These are phyloP conservation scores for Penicillium sp. DNA, from an alignment of 2,329 filamentous ascomycete species.

Conservation along the genomic window DNA sequence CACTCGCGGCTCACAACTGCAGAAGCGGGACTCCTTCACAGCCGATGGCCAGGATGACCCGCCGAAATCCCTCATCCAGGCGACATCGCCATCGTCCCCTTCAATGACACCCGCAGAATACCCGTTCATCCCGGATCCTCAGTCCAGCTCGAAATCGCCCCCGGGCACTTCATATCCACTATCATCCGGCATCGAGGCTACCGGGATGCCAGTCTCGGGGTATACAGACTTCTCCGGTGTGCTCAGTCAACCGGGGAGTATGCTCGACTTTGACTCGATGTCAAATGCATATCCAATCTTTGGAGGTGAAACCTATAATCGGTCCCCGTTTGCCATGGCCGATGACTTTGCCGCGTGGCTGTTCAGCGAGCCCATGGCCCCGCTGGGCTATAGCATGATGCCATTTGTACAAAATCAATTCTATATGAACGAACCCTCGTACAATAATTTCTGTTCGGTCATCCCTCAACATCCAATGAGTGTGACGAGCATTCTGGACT, in stretches of 20 bases:
- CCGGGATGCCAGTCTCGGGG: slow-evolving; percentile 13
- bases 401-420: slow-evolving; percentile 46
- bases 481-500: slow-evolving; percentile 76
- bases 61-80: slow-evolving; percentile 13
- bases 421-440: slow-evolving; percentile 46
- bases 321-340: slow-evolving; percentile 80
- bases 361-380: slow-evolving; percentile 63
- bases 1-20: slow-evolving; percentile 51
- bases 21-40: slow-evolving; percentile 45
- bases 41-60: slow-evolving; percentile 17
- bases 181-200: slow-evolving; percentile 16
- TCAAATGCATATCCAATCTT: slow-evolving; percentile 70
- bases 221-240: slow-evolving; percentile 16
- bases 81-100: slow-evolving; percentile 19
- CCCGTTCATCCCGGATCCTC: slow-evolving; percentile 11
- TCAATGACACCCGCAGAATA: slow-evolving; percentile 20
- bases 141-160: slow-evolving; percentile 12
- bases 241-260: slow-evolving; percentile 15
- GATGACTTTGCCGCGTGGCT: slow-evolving; percentile 83
- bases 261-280: slow-evolving; percentile 33
- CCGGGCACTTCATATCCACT: slow-evolving; percentile 16
- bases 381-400: slow-evolving; percentile 47
- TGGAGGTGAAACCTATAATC: slow-evolving; percentile 72
- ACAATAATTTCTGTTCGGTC: slow-evolving; percentile 45
- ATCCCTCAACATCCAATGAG: slow-evolving; percentile 75